Percentiles rank a stretch among this genome's conserved stretches.
phyloP scores from a whole-genome alignment of 2,329 filamentous ascomycete species.

The Alternaria gansuensis region DNA sequence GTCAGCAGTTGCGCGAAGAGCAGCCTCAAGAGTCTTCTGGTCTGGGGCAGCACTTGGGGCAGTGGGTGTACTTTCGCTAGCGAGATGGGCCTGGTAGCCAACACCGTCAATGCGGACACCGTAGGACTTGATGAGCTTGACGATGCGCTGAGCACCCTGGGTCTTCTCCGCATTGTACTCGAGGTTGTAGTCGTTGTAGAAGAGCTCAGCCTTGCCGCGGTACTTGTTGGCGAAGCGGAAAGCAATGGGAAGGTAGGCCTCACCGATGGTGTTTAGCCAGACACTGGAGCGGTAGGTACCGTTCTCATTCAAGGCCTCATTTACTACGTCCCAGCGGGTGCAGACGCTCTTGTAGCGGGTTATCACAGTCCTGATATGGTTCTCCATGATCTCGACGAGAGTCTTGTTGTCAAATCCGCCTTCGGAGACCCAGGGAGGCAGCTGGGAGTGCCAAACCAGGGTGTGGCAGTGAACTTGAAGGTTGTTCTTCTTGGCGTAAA shows the following conservation, averaged over 20 bases:
- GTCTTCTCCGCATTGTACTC: conserved; percentile 62
- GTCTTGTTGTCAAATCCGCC: conserved; percentile 54
- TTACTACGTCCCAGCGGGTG: conserved; percentile 54
- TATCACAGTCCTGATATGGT: conserved; percentile 54
- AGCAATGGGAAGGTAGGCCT: conserved; percentile 58
- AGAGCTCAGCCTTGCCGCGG: conserved; percentile 55
- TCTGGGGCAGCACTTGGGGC: conserved; percentile 54
- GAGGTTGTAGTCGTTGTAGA: conserved; percentile 72
- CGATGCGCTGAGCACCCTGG: conserved; percentile 48
- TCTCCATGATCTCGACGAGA: conserved; percentile 53
- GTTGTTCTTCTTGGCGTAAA: conserved; percentile 49
- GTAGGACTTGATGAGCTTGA: conserved; percentile 54
- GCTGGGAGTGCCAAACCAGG: conserved; percentile 55
- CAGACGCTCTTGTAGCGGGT: conserved; percentile 53
- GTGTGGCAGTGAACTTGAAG: conserved; percentile 53
- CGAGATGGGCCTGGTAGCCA: conserved; percentile 69
- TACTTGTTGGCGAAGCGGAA: conserved; percentile 55
- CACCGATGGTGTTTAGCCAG: conserved; percentile 56
- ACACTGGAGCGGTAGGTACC: conserved; percentile 56
- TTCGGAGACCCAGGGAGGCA: conserved; percentile 52
- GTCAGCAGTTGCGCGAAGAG: conserved; percentile 62
- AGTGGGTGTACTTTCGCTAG: conserved; percentile 62
- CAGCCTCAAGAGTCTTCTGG: conserved; percentile 57
- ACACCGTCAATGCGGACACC: conserved; percentile 66
- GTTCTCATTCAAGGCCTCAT: conserved; percentile 52